phyloP scores from a whole-genome alignment of 257 asterid species.

The Solanum habrochaites region DNA sequence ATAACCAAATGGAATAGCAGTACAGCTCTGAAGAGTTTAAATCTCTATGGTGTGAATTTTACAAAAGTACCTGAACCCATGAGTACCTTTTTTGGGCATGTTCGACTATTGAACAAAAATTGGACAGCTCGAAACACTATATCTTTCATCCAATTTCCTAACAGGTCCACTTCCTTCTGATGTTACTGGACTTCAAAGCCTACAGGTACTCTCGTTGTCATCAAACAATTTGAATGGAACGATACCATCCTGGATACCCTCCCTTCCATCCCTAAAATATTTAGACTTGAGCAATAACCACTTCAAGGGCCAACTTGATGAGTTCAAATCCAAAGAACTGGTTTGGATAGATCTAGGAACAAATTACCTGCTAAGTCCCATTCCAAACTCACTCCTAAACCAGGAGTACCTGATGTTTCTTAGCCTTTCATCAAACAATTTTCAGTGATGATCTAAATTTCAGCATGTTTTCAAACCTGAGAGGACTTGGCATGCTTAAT shows the following conservation, averaged over 20 bases:
- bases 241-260: too few species aligned
- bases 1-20: slow-evolving; percentile 6
- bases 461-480: neutral
- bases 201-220: neutral
- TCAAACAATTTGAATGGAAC: neutral
- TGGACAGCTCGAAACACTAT: neutral
- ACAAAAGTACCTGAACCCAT: neutral
- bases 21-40: neutral
- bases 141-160: neutral
- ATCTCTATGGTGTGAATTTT: neutral
- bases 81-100: neutral
- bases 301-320: too few species aligned
- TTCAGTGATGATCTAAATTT: neutral
- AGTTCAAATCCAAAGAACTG: too few species aligned
- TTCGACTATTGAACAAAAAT: neutral
- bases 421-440: neutral
- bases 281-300: too few species aligned
- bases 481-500: neutral
- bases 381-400: neutral
- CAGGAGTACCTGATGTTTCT: neutral
- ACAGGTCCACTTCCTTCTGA: neutral
- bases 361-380: too few species aligned
- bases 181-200: neutral
- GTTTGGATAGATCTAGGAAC: too few species aligned
- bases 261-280: too few species aligned